Evolutionary conservation across 2,329 filamentous ascomycete genomes (phyloP).

Genomic region (Amauroascus verrucosus): DNA sequence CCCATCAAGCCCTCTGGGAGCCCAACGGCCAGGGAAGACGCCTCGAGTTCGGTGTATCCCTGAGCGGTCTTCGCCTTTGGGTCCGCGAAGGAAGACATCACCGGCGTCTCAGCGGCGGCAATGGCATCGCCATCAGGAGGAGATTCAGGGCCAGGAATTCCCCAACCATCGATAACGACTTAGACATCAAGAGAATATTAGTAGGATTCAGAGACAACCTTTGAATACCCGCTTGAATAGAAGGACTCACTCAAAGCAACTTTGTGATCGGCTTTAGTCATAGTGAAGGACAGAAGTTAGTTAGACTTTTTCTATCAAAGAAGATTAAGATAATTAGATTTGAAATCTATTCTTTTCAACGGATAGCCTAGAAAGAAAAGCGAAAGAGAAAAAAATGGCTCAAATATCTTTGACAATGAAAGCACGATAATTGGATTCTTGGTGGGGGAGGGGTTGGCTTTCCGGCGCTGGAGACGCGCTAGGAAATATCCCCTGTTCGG

Average conservation of each 20-base stretch:
- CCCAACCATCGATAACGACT: slow-evolving; percentile 99
- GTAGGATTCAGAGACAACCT: neutral
- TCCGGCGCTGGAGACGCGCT: neutral
- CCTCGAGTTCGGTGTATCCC: slow-evolving; percentile 86
- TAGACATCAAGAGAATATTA: slow-evolving; percentile 30
- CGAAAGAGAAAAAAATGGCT: slow-evolving; percentile 3
- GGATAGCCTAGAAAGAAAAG: neutral
- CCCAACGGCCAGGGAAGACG: slow-evolving; percentile 89
- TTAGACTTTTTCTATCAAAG: slow-evolving; percentile 3
- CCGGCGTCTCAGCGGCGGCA: slow-evolving; percentile 79
- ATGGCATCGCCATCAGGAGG: slow-evolving; percentile 91
- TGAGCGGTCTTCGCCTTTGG: slow-evolving; percentile 60
- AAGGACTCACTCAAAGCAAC: slow-evolving; percentile 53
- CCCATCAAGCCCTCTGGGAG: slow-evolving; percentile 96
- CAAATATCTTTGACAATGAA: neutral
- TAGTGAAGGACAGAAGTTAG: slow-evolving; percentile 32
- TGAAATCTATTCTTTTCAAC: neutral
- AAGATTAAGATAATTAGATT: neutral
- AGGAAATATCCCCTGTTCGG: neutral
- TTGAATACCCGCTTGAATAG: slow-evolving; percentile 18
- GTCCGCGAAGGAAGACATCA: slow-evolving; percentile 76
- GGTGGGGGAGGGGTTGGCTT: slow-evolving; percentile 12
- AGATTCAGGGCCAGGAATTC: slow-evolving; percentile 68
- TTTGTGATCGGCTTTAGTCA: slow-evolving; percentile 60
- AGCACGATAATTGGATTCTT: neutral